Evolutionary conservation across 805 yeast species (phyloP), one percentile per base, ranked within the genome.

Genomic region (Pichia exigua): DNA sequence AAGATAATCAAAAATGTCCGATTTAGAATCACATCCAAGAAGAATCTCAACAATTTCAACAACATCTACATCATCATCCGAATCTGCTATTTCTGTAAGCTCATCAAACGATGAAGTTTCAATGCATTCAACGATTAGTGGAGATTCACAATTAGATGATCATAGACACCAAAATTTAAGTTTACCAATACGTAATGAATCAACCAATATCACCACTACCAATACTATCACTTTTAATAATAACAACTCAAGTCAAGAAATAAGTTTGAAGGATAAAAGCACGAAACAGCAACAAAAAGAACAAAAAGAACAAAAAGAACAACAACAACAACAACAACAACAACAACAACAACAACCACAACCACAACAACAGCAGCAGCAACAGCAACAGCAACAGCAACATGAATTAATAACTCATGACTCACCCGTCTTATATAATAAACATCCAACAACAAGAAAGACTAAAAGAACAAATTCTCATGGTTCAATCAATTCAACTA

Each of bases 81-180:
- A 28, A 28, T 42, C 54, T 10, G 50, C 60, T 3, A 60, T 60
- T 41, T 60, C 67, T 7, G 60, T 59, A 20, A 61, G 60, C 17
- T 65, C 69, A 2, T 56, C 66, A n/a, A 57, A 62, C 26, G 69
- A 66, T 38, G 67, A 57, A 41, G 60, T 61, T 22, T 65, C 69
- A 0, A 54, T 64, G 24, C 68, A 66, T 42, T 68, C 73, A 18
- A 59, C 63, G 22, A 66, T 69, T 42, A 66, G 70, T 51, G 72
- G 65, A 26, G 72, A 67, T 46, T 64, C 69, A 7, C 59, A 58
- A 28, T 53, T 69, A 46, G 65, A 69, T 50, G 73, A 68, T 48
- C 72, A 68, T 48, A 62, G 72, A 53, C 52, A 67, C 39, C 72
- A 68, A 49, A 59, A 53, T 43, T 52, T 63, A 59, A 64, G 69